Evolutionary conservation across 2,329 filamentous ascomycete genomes (phyloP).

Genomic region (Phaeophleospora eucalypticola): DNA sequence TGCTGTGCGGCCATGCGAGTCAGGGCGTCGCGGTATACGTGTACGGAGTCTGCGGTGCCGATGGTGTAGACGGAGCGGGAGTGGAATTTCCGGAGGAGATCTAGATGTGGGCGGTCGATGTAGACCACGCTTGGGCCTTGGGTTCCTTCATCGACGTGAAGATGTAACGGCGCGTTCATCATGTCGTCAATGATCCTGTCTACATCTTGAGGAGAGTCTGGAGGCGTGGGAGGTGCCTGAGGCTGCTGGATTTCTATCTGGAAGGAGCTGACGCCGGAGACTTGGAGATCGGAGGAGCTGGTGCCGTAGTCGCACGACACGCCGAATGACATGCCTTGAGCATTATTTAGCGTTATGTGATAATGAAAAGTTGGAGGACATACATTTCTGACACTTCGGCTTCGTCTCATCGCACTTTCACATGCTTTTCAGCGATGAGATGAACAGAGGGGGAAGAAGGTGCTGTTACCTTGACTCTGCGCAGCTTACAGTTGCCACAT

Average conservation of each 20-base stretch:
- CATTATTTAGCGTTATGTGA: background rate
- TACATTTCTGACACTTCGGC: conserved; percentile 49
- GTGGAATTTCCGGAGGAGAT: conserved; percentile 23
- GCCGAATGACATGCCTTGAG: conserved; percentile 36
- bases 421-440: conserved; percentile 3
- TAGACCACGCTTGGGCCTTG: conserved; percentile 13
- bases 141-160: conserved; percentile 10
- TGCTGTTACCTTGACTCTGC: conserved; percentile 48
- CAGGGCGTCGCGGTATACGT: conserved; percentile 21
- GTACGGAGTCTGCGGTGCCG: conserved; percentile 21
- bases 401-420: conserved; percentile 52
- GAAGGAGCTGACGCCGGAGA: conserved; percentile 23
- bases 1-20: conserved; percentile 26
- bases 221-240: conserved; percentile 1
- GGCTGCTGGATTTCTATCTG: conserved; percentile 8
- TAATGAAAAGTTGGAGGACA: too few relatives aligned
- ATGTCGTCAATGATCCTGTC: conserved; percentile 9
- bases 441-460: background rate
- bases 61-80: conserved; percentile 23
- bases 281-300: conserved; percentile 17
- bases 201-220: conserved; percentile 6
- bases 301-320: conserved; percentile 48
- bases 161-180: conserved; percentile 16
- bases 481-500: conserved; percentile 55
- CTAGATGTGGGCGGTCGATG: conserved; percentile 19